These are phyloP conservation scores for Coemansia biformis DNA, from an alignment of 192 early-diverging fungal genomes.

Conservation along the genomic window DNA sequence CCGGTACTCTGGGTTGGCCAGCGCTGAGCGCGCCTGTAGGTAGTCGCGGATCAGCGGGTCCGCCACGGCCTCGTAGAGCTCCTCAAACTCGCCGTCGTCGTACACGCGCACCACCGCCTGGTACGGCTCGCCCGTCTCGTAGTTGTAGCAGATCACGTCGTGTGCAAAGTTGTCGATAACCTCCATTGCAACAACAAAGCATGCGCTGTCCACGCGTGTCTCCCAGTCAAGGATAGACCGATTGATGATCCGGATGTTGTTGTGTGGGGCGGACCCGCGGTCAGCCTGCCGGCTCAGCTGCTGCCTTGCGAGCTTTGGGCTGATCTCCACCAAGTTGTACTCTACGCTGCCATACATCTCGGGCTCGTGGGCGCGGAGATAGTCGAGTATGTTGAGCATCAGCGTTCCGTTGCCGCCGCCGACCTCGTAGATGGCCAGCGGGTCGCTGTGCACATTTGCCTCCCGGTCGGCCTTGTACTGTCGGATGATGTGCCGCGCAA, in stretches of 20 bases:
- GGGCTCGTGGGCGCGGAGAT: constrained; percentile 70
- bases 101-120: constrained; percentile 81
- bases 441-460: constrained; percentile 44
- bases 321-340: constrained; percentile 94
- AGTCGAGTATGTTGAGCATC: constrained; percentile 90
- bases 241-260: constrained; percentile 77
- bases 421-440: constrained; percentile 89
- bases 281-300: constrained; percentile 54
- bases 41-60: constrained; percentile 76
- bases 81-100: constrained; percentile 76
- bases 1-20: constrained; percentile 43
- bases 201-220: constrained; percentile 59
- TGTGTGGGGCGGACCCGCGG: constrained; percentile 35
- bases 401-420: constrained; percentile 96
- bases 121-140: constrained; percentile 61
- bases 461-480: constrained; percentile 59
- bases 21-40: constrained; percentile 44
- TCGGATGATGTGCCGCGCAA: constrained; percentile 82
- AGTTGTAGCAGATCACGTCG: constrained; percentile 86
- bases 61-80: constrained; percentile 72
- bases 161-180: constrained; percentile 98
- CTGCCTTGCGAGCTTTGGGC: constrained; percentile 66
- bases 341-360: constrained; percentile 69
- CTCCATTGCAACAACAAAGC: constrained; percentile 95
- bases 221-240: constrained; percentile 91